phyloP scores from a whole-genome alignment of 352 stramenopile species.

The Globisporangium yorkense region DNA sequence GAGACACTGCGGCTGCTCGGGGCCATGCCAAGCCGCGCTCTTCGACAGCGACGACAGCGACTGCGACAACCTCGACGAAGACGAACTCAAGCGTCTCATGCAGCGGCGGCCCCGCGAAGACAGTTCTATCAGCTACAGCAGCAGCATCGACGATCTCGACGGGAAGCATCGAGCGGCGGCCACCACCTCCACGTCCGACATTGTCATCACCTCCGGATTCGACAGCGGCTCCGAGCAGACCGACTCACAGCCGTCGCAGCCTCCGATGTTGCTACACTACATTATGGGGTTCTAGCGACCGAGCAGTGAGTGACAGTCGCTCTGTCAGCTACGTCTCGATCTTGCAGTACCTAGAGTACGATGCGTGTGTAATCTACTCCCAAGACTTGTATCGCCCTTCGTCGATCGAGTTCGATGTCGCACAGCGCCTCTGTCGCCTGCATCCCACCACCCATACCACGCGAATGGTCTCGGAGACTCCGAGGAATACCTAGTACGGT shows the following conservation, averaged over 20 bases:
- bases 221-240: neutral
- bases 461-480: no score
- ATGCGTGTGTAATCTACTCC: neutral
- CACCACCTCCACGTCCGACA: neutral
- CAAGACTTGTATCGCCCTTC: neutral
- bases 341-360: neutral
- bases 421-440: no score
- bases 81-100: neutral
- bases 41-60: slow-evolving; percentile 7
- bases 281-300: slow-evolving; percentile 9
- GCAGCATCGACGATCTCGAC: neutral
- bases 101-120: neutral
- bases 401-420: no score
- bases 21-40: slow-evolving; percentile 4
- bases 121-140: neutral
- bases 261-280: slow-evolving; percentile 11
- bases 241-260: neutral
- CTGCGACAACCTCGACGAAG: slow-evolving; percentile 5
- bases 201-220: neutral
- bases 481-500: no score
- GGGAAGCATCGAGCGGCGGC: neutral
- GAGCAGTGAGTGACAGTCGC: no score
- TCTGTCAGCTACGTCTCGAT: no score
- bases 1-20: slow-evolving; percentile 8
- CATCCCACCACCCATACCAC: no score